phyloP scores from a whole-genome alignment of 75 land plant genomes.

The Chamaecyparis obtusa region DNA sequence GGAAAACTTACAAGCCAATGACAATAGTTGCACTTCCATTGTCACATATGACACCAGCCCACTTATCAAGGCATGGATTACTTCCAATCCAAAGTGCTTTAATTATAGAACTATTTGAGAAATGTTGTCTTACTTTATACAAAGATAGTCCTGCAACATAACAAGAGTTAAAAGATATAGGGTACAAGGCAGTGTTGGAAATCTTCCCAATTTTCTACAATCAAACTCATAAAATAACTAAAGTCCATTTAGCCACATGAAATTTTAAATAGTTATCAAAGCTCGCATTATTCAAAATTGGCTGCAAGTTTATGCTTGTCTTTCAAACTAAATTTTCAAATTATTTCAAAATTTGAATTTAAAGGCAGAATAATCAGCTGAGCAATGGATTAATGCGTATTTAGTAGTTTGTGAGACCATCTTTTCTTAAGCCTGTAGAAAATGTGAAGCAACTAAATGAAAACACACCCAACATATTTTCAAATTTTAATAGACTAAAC shows the following conservation, averaged over 20 bases:
- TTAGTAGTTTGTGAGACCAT: neutral
- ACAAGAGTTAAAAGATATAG: neutral
- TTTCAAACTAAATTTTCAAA: neutral
- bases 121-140: neutral
- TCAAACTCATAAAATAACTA: neutral
- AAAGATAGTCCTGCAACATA: conserved; percentile 8
- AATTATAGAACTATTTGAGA: conserved; percentile 1
- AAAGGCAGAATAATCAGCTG: neutral
- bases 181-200: neutral
- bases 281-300: neutral
- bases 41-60: conserved; percentile 8
- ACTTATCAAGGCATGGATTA: neutral
- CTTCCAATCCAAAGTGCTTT: conserved; percentile 4
- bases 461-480: neutral
- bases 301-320: neutral
- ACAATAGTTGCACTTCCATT: conserved; percentile 3
- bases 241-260: neutral
- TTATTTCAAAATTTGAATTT: neutral
- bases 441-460: neutral
- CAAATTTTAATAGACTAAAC: neutral
- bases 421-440: neutral
- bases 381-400: neutral
- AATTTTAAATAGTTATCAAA: neutral
- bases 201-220: neutral
- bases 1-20: conserved; percentile 6